phyloP scores from a whole-genome alignment of 257 asterid genomes.

The Ligustrum vulgare region DNA sequence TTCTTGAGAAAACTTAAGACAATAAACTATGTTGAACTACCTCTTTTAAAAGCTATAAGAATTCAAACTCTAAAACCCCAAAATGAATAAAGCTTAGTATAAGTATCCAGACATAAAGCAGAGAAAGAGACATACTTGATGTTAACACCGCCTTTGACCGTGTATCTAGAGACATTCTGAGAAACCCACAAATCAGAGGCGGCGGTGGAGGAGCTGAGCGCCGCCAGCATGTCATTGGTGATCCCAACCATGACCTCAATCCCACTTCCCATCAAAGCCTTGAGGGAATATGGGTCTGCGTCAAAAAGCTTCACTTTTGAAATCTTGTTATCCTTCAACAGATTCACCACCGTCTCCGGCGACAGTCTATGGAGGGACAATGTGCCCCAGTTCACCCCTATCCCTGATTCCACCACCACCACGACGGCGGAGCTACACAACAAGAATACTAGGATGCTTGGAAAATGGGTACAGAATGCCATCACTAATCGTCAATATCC shows the following conservation, averaged over 20 bases:
- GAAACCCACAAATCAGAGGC: slow-evolving; percentile 79
- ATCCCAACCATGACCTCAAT: slow-evolving; percentile 91
- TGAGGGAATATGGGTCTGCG: slow-evolving; percentile 62
- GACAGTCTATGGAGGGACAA: slow-evolving; percentile 66
- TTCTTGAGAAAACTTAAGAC: background rate
- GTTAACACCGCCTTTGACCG: slow-evolving; percentile 71
- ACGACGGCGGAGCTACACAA: slow-evolving; percentile 21
- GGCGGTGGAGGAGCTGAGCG: slow-evolving; percentile 52
- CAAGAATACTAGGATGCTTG: slow-evolving; percentile 5
- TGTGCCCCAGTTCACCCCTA: slow-evolving; percentile 96
- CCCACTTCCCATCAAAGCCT: slow-evolving; percentile 74
- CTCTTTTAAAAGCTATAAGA: background rate
- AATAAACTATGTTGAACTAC: background rate
- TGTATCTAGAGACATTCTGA: slow-evolving; percentile 75
- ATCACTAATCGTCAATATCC: slow-evolving; percentile 12
- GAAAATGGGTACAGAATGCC: slow-evolving; percentile 23
- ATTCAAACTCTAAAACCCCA: background rate
- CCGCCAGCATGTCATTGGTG: slow-evolving; percentile 74
- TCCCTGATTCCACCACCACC: slow-evolving; percentile 63
- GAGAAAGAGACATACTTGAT: slow-evolving; percentile 53
- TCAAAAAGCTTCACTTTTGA: slow-evolving; percentile 81
- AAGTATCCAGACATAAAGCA: background rate
- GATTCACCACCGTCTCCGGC: slow-evolving; percentile 81
- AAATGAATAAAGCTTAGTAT: background rate
- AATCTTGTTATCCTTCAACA: slow-evolving; percentile 65